Percentiles rank a stretch among this genome's conserved stretches.
Conservation (phyloP, 2,329 filamentous ascomycete species). For the Neofusicoccum parvum region DNA sequence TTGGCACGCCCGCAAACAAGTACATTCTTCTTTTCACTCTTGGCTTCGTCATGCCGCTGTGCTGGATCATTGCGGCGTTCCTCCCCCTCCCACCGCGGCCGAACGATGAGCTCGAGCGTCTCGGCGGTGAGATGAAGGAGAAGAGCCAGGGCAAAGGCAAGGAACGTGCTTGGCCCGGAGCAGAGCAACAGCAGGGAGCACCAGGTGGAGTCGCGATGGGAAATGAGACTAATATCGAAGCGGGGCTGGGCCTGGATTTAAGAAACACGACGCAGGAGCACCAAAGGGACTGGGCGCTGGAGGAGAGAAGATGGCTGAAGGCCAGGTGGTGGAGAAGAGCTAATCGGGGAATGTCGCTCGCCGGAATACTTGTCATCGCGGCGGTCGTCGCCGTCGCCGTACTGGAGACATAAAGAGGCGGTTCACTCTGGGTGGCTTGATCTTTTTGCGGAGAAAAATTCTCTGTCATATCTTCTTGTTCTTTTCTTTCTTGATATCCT, state of each 20-base stretch:
- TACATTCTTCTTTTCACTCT: constrained; percentile 15
- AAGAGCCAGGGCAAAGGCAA: constrained; percentile 1
- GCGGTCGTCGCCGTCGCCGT: constrained; percentile 11
- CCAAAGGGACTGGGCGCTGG: constrained; percentile 10
- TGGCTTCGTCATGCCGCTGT: constrained; percentile 18
- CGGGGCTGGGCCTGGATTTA: constrained; percentile 2
- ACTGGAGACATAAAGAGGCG: constrained; percentile 6
- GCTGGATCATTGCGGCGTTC: constrained; percentile 17
- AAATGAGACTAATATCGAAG: constrained; percentile 16
- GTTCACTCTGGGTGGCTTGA: background rate
- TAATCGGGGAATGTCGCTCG: constrained; percentile 10
- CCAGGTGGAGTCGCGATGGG: background rate
- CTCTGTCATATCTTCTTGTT: too few relatives aligned
- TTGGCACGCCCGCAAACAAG: constrained; percentile 16
- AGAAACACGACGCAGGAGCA: background rate
- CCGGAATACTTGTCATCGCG: constrained; percentile 8
- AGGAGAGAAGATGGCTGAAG: constrained; percentile 9
- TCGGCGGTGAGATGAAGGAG: background rate
- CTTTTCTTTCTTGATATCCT: constrained; percentile 16
- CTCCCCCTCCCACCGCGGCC: constrained; percentile 10
- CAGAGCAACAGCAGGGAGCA: background rate
- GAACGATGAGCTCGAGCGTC: background rate
- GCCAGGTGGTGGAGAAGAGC: constrained; percentile 17
- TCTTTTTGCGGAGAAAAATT: background rate
- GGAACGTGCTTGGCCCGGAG: background rate